Evolutionary conservation across 2,329 filamentous ascomycete genomes (phyloP).

Genomic region (Trichoderma atrobrunneum): DNA sequence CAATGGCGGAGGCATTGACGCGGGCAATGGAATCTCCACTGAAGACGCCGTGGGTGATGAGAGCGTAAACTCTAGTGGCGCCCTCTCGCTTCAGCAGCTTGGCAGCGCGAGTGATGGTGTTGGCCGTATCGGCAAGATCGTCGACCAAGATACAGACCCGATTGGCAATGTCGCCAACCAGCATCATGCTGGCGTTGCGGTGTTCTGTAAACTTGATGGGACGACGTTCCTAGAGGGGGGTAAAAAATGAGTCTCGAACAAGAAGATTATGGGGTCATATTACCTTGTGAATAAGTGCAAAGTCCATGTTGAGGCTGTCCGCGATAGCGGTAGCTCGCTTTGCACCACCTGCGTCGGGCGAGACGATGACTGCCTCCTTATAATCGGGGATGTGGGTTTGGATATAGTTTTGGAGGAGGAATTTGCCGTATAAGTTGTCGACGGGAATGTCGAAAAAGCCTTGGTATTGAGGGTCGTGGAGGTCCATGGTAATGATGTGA

Average conservation of each 20-base stretch:
- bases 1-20: conserved; percentile 88
- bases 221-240: conserved; percentile 70
- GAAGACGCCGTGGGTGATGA: conserved; percentile 92
- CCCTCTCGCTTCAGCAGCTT: conserved; percentile 97
- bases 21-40: conserved; percentile 92
- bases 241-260: conserved; percentile 35
- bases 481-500: conserved; percentile 96
- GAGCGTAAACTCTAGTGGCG: conserved; percentile 83
- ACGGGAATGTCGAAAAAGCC: conserved; percentile 99
- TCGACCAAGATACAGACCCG: conserved; percentile 88
- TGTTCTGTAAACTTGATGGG: conserved; percentile 84
- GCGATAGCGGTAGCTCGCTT: conserved; percentile 96
- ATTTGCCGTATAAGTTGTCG: conserved; percentile 90
- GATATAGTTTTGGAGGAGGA: conserved; percentile 67
- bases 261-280: conserved; percentile 30
- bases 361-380: conserved; percentile 86
- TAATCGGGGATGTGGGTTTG: conserved; percentile 81
- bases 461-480: conserved; percentile 95
- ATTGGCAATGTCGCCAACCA: conserved; percentile 80
- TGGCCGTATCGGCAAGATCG: conserved; percentile 91
- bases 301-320: conserved; percentile 88
- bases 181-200: conserved; percentile 92
- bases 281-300: conserved; percentile 96
- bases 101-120: conserved; percentile 93
- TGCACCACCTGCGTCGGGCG: conserved; percentile 91